Base-by-base conservation (phyloP, 192 early-diverging fungal genomes). In the Pilobolus umbonatus region DNA sequence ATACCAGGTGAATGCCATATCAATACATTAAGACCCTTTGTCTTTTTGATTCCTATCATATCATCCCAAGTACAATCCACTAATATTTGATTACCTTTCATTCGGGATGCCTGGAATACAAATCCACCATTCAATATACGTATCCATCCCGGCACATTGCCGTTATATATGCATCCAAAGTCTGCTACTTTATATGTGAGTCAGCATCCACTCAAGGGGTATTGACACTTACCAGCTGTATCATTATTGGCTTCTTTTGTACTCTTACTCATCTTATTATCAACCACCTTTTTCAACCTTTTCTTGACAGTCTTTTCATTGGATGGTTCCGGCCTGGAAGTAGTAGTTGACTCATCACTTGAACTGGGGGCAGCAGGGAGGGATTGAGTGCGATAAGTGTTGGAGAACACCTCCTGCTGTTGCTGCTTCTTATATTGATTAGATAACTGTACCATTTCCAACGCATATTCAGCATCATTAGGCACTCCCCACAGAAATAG, bases 401-500 rank as follows among this genome's bases (percentile, higher is more conserved):
- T n/a, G n/a, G n/a, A n/a, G n/a, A n/a, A n/a, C n/a, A n/a, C n/a
- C n/a, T n/a, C n/a, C n/a, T n/a, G 55, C 24, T 14, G 55, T 25
- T n/a, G 55, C 39, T 31, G 25, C 32, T 4, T 44, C 55, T 19
- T 25, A 24, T n/a, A n/a, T n/a, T n/a, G n/a, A 5, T 32, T 31
- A 7, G 63, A 63, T 40, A 40, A n/a, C 11, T 60, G 67, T 35
- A 80, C 32, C 34, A 74, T 40, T 39, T 78, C 75, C 34, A 80
- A 61, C 24, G 74, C 79, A 45, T 71, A 75, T 24, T 77, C 74
- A 9, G 76, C 76, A 49, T 74, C 77, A 4, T 68, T 76, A 1
- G 79, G 79, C 2, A 80, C 71, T 25, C 62, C 70, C 79, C 79
- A 78, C 10, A 80, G 49, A 21, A 78, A 43, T 65, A 67, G 72